A percentile compares a stretch with the other conserved stretches of the same genome.
These are phyloP conservation scores for Plenodomus biglobosus DNA, from an alignment of 2,329 filamentous ascomycete species.

Conservation along the genomic window DNA sequence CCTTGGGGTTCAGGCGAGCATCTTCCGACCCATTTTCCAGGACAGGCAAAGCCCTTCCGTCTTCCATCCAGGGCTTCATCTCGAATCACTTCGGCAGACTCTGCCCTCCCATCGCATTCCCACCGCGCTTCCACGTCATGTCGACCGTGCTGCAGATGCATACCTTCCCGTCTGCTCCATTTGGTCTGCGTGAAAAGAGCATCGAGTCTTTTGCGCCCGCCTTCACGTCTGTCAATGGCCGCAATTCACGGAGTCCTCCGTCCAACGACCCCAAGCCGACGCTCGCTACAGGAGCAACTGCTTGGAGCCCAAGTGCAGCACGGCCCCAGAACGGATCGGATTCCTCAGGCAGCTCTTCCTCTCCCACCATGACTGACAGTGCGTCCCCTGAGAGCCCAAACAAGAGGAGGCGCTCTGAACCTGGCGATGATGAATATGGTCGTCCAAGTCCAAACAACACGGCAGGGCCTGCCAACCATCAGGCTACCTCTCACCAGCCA, in stretches of 20 bases:
- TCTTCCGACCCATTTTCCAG: neutral
- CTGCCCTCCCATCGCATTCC: neutral
- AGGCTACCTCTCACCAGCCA: constrained; percentile 37
- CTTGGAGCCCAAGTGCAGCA: constrained; percentile 20
- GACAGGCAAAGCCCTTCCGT: neutral
- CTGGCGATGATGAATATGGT: constrained; percentile 47
- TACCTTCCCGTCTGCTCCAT: constrained; percentile 30
- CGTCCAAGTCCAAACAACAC: constrained; percentile 39
- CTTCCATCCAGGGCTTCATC: neutral
- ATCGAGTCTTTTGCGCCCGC: constrained; percentile 31
- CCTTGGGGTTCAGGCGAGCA: neutral
- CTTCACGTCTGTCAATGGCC: constrained; percentile 43
- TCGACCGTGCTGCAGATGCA: constrained; percentile 39
- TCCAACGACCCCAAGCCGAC: constrained; percentile 27
- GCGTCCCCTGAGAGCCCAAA: constrained; percentile 46
- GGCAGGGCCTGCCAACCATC: constrained; percentile 40
- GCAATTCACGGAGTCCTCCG: constrained; percentile 27
- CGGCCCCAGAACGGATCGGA: constrained; percentile 23
- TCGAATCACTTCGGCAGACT: neutral
- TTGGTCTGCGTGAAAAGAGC: constrained; percentile 34
- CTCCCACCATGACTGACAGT: constrained; percentile 22
- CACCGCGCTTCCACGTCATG: constrained; percentile 24
- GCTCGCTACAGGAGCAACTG: constrained; percentile 16
- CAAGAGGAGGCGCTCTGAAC: constrained; percentile 68
- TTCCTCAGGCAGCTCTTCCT: constrained; percentile 20